A percentile compares a stretch with the other conserved stretches of the same genome.
Conservation (phyloP, 2,329 filamentous ascomycete species). For the Pleoardoris graminearum region DNA sequence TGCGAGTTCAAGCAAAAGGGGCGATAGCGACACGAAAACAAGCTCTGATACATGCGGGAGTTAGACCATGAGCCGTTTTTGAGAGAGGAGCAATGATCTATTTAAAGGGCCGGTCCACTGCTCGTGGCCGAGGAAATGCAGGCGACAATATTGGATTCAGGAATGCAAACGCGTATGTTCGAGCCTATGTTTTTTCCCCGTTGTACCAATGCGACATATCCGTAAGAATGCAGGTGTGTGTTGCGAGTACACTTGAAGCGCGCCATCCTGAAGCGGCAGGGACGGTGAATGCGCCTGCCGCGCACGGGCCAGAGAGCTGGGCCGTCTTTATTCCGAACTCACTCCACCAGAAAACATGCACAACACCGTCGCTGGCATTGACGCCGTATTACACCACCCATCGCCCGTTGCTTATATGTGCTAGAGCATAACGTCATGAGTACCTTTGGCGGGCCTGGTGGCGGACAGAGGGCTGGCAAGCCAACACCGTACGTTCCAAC, state of each 20-base stretch:
- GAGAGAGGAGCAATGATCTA: too few relatives aligned
- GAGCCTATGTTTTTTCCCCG: too few relatives aligned
- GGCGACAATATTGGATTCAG: too few relatives aligned
- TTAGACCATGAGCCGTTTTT: too few relatives aligned
- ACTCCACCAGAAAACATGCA: slow-evolving; percentile 22
- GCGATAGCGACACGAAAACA: not conserved
- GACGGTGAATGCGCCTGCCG: slow-evolving; percentile 9
- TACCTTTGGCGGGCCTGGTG: slow-evolving; percentile 72
- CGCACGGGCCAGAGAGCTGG: slow-evolving; percentile 23
- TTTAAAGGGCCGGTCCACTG: too few relatives aligned
- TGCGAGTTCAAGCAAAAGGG: not conserved
- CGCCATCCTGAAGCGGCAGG: slow-evolving; percentile 25
- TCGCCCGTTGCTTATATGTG: not conserved
- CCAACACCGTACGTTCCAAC: slow-evolving; percentile 67
- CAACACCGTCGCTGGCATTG: slow-evolving; percentile 9
- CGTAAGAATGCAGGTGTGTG: not conserved
- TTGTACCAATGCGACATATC: too few relatives aligned
- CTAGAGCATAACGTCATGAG: slow-evolving; percentile 53
- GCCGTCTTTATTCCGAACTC: slow-evolving; percentile 31
- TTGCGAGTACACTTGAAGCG: not conserved
- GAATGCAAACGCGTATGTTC: too few relatives aligned
- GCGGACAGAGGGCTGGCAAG: slow-evolving; percentile 64
- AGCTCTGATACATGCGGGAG: too few relatives aligned
- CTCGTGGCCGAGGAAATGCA: too few relatives aligned
- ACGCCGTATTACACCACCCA: not conserved